Evolutionary conservation across 2,329 filamentous ascomycete species (phyloP).

Genomic region (Arthrobotrys megalospora): DNA sequence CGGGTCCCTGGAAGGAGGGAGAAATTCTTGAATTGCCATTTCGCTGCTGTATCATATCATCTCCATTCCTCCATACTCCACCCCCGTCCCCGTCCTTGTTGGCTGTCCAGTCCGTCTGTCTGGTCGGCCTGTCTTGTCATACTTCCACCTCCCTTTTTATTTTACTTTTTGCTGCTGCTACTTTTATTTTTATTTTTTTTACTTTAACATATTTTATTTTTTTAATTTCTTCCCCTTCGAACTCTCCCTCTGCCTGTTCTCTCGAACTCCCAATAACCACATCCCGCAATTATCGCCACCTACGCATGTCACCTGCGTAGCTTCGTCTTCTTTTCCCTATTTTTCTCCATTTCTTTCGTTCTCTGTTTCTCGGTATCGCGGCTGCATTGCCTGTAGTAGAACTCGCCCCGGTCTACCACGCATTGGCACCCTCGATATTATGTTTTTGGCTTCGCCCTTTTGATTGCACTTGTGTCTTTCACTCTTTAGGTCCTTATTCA

Average conservation of each 20-base stretch:
- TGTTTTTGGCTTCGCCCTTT: constrained; percentile 34
- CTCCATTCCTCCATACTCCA: constrained; percentile 27
- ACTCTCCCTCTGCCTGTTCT: neutral
- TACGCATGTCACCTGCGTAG: constrained; percentile 10
- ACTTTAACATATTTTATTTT: constrained; percentile 35
- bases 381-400: constrained; percentile 25
- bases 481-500: neutral
- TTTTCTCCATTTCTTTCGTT: constrained; percentile 11
- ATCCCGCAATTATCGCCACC: neutral
- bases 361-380: constrained; percentile 32
- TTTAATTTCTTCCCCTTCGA: constrained; percentile 16
- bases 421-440: constrained; percentile 36
- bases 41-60: constrained; percentile 19
- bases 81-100: neutral
- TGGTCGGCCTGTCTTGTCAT: neutral
- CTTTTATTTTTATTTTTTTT: constrained; percentile 21
- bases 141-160: constrained; percentile 13
- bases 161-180: neutral
- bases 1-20: constrained; percentile 10
- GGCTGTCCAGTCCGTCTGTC: neutral
- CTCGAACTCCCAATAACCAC: neutral
- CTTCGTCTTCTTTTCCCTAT: neutral
- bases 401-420: constrained; percentile 24
- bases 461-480: constrained; percentile 41
- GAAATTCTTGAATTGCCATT: constrained; percentile 19